These are phyloP conservation scores for Bremia lactucae DNA, from an alignment of 352 stramenopile genomes.

Conservation along the genomic window DNA sequence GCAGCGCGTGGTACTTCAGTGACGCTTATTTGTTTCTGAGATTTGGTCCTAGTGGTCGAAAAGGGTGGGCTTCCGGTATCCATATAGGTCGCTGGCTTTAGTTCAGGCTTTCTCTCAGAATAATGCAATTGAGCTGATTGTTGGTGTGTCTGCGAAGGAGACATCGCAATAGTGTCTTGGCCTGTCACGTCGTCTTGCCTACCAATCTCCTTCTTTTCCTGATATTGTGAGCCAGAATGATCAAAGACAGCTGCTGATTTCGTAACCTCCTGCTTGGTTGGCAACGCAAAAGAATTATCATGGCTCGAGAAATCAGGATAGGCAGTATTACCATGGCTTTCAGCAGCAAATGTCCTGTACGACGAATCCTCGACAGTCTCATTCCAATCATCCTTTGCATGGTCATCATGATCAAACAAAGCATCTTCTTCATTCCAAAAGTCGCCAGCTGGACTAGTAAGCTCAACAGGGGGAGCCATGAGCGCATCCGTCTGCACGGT, in stretches of 20 bases:
- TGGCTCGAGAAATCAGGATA: slow-evolving; percentile 1
- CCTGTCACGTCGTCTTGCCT: slow-evolving; percentile 1
- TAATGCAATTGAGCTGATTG: not conserved
- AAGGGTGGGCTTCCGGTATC: slow-evolving; percentile 10
- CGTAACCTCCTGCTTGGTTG: slow-evolving; percentile 6
- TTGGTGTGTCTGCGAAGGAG: not conserved
- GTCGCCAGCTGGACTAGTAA: slow-evolving; percentile 32
- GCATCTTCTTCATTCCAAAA: slow-evolving; percentile 55
- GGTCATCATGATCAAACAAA: slow-evolving; percentile 51
- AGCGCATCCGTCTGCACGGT: slow-evolving; percentile 3
- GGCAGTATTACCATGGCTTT: slow-evolving; percentile 6
- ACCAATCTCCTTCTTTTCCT: slow-evolving; percentile 1
- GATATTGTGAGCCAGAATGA: not conserved
- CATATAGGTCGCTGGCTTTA: slow-evolving; percentile 4
- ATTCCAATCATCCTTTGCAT: slow-evolving; percentile 31
- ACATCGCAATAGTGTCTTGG: not conserved
- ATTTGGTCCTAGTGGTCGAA: slow-evolving; percentile 13
- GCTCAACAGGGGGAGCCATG: slow-evolving; percentile 14
- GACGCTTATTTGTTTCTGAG: slow-evolving; percentile 6
- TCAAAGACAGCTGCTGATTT: not conserved
- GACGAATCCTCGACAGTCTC: slow-evolving; percentile 17
- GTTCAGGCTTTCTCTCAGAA: slow-evolving; percentile 1
- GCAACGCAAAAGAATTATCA: slow-evolving; percentile 5
- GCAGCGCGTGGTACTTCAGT: slow-evolving; percentile 14
- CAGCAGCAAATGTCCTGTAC: not conserved